Evolutionary conservation across 768 basidiomycete genomes (phyloP).

Genomic region (Cystobasidium tubakii): DNA sequence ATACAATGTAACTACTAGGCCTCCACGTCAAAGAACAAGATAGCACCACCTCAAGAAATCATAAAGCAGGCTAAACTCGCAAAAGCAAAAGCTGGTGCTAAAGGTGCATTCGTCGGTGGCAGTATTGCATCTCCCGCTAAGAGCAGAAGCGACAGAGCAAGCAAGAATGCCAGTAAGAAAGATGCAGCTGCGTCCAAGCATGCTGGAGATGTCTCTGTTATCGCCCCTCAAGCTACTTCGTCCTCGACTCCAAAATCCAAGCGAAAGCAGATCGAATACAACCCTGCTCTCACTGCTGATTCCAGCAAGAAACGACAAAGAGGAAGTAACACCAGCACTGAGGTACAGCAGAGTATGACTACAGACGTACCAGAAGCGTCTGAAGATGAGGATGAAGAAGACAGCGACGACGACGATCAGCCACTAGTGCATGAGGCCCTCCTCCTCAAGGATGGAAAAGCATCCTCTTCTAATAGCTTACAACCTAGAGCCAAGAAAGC

Average conservation of each 20-base stretch:
- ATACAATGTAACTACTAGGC: too few species aligned
- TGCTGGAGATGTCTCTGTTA: neutral
- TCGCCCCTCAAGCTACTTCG: neutral
- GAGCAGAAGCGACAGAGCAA: neutral
- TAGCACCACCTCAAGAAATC: constrained; percentile 3
- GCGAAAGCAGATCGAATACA: neutral
- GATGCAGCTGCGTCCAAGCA: neutral
- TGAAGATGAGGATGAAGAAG: constrained; percentile 11
- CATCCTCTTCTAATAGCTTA: neutral
- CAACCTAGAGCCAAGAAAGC: constrained; percentile 2
- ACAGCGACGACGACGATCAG: neutral
- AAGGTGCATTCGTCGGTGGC: neutral
- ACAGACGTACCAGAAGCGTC: neutral
- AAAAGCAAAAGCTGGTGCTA: constrained; percentile 10
- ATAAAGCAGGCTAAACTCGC: neutral
- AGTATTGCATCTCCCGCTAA: too few species aligned
- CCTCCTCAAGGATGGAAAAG: neutral
- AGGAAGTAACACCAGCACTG: neutral
- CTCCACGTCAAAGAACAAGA: constrained; percentile 1
- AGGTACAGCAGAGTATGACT: neutral
- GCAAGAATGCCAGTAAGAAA: neutral
- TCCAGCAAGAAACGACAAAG: neutral
- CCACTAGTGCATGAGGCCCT: neutral
- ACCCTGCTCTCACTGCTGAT: neutral
- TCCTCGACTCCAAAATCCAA: neutral